Base-by-base conservation (phyloP, 176 grass and related monocot genomes). In the Eleusine indica region DNA sequence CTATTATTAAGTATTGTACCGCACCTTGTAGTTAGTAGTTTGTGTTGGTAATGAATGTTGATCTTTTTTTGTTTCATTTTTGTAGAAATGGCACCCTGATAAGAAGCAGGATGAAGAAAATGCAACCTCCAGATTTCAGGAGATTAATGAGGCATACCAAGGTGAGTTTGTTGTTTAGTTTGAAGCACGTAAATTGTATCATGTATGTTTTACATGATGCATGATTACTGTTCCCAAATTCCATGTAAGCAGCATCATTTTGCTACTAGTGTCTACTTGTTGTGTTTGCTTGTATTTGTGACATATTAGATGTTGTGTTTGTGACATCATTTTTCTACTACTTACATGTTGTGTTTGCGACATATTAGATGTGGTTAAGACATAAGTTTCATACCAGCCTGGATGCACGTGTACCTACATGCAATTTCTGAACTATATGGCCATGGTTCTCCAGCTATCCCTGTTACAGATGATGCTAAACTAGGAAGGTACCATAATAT, bases 51-150 rank as follows among this genome's bases (percentile, higher is more conserved):
- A 68, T 54, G 35, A 57, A 17, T 51, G 39, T 11, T 66, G 7
- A 74, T 80, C 48, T 10, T 6, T 51, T 62, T 40, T 30, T 3
- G 66, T 63, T 78, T 67, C 52, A 40, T 29, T 70, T 71, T 16
- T 83, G 71, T 42, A 99, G 96, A 94, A 96, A 94, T 99, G 96
- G 96, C 96, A 99, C 86, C 96, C 96, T 78, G 96, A 99, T 88
- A 99, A 99, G 87, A 99, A 96, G 79, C 91, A 92, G 42, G 74
- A 75, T 7, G 93, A 96, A 87, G 89, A 96, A 69, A 81, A 54
- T 90, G 81, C 96, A 76, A 99, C 93, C 14, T 99, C 91, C 40
- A 96, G 68, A 92, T 99, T 99, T 83, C 96, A 99, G 89, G 96
- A 99, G 35, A 96, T 96, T 72, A 99, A 90, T 30, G 96, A 99